Evolutionary conservation across 345 rosid genomes (phyloP).

Genomic region (Theobroma cacao): DNA sequence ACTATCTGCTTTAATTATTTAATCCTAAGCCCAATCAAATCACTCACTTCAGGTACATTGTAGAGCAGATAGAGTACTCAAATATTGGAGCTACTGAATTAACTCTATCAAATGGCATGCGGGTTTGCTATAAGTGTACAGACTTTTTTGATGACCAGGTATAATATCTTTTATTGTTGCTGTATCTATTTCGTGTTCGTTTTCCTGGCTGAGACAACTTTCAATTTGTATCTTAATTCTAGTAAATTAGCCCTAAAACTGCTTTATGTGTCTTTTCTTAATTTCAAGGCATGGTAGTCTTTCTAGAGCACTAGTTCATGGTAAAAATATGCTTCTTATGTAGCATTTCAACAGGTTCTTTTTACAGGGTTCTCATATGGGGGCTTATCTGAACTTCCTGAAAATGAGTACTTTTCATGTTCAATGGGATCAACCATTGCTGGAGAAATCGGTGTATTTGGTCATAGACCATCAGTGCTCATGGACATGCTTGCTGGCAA

Average conservation of each 20-base stretch:
- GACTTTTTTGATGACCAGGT: conserved; percentile 97
- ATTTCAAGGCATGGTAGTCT: neutral
- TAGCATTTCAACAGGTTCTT: conserved; percentile 57
- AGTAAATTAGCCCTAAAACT: conserved; percentile 1
- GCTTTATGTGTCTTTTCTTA: neutral
- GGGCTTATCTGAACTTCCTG: conserved; percentile 86
- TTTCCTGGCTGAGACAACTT: neutral
- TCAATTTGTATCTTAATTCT: neutral
- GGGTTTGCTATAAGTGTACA: conserved; percentile 77
- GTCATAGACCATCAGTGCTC: conserved; percentile 76
- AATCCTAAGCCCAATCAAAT: conserved; percentile 19
- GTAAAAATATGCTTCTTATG: neutral
- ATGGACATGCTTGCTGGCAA: conserved; percentile 97
- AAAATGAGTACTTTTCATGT: conserved; percentile 78
- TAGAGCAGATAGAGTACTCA: conserved; percentile 58
- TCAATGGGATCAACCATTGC: conserved; percentile 93
- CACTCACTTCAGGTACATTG: conserved; percentile 47
- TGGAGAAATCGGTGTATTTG: conserved; percentile 92
- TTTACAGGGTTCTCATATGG: conserved; percentile 96
- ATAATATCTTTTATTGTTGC: conserved; percentile 3
- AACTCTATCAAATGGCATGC: conserved; percentile 83
- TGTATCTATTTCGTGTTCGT: neutral
- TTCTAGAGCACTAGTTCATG: neutral
- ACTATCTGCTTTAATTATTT: neutral
- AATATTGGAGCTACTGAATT: conserved; percentile 82